phyloP scores from a whole-genome alignment of 2,329 filamentous ascomycete genomes.

The Oidium heveae region DNA sequence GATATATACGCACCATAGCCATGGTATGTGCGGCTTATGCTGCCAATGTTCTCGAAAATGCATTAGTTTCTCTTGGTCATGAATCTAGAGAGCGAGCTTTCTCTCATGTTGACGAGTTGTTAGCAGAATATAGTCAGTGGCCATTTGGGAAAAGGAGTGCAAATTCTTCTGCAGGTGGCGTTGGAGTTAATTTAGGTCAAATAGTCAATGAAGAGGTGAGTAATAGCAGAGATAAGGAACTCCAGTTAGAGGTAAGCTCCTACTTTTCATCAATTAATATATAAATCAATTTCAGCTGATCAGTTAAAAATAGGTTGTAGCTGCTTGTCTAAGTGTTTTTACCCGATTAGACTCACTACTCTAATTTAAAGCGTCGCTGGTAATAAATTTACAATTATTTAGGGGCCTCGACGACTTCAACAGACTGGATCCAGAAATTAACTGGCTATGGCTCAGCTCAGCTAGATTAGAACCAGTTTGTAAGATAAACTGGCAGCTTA shows the following conservation, averaged over 20 bases:
- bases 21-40: constrained; percentile 98
- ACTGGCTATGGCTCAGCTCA: too few species aligned
- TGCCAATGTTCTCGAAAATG: constrained; percentile 93
- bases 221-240: constrained; percentile 71
- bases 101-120: constrained; percentile 83
- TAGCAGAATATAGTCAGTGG: constrained; percentile 94
- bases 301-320: constrained; percentile 31
- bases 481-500: too few species aligned
- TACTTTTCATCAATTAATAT: constrained; percentile 14
- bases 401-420: too few species aligned
- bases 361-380: constrained; percentile 18
- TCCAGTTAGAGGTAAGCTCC: constrained; percentile 65
- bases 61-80: constrained; percentile 77
- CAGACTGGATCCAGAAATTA: too few species aligned
- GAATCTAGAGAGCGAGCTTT: constrained; percentile 87
- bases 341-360: constrained; percentile 90
- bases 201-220: constrained; percentile 71
- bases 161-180: constrained; percentile 47
- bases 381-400: too few species aligned
- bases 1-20: constrained; percentile 70
- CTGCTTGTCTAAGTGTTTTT: constrained; percentile 90
- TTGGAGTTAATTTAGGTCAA: constrained; percentile 79
- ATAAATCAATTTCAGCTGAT: constrained; percentile 2
- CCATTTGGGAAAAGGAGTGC: constrained; percentile 59
- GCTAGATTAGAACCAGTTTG: too few species aligned